phyloP scores from a whole-genome alignment of 768 basidiomycete genomes.

The Auricularia heimuer region DNA sequence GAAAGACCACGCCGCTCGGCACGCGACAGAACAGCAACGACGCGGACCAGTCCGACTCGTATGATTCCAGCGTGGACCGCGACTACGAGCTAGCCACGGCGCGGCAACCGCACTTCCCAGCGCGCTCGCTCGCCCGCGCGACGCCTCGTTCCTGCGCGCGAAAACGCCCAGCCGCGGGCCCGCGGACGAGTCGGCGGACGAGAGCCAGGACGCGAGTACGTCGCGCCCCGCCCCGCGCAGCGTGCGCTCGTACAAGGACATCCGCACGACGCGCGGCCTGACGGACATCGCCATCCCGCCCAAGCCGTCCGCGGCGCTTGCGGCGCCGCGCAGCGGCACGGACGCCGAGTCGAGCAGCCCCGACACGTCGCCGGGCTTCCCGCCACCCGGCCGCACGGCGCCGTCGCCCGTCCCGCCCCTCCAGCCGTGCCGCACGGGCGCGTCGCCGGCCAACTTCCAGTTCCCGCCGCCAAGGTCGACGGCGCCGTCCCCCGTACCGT shows the following conservation, averaged over 20 bases:
- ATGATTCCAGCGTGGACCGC: neutral
- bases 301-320: conserved; percentile 16
- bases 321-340: conserved; percentile 11
- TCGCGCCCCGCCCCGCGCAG: neutral
- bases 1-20: conserved; percentile 25
- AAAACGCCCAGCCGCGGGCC: neutral
- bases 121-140: neutral
- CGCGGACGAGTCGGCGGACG: neutral
- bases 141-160: neutral
- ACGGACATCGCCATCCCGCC: conserved; percentile 33
- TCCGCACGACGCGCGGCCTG: conserved; percentile 23
- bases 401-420: conserved; percentile 7
- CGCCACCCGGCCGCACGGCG: neutral
- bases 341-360: neutral
- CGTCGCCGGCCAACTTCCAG: conserved; percentile 25
- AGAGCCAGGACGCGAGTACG: neutral
- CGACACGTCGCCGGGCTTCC: neutral
- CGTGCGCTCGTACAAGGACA: conserved; percentile 11
- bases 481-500: neutral
- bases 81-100: neutral
- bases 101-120: neutral
- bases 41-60: neutral
- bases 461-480: conserved; percentile 21
- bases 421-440: conserved; percentile 12
- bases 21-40: conserved; percentile 12